phyloP scores from a whole-genome alignment of 1,284 basidiomycete species.

The Porogramme epimiltina region DNA sequence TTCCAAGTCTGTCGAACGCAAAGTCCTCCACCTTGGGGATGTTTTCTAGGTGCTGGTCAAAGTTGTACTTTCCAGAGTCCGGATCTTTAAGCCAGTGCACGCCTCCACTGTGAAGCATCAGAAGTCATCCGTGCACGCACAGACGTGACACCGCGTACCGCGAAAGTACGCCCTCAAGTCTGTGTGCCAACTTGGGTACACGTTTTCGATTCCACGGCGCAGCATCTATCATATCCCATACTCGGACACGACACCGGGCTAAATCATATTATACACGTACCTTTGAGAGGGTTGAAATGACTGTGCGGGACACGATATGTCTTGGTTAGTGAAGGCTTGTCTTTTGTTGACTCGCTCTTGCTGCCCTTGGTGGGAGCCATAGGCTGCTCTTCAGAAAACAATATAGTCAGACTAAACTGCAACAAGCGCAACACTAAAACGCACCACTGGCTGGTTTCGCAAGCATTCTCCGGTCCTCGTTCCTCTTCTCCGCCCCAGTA shows the following conservation, averaged over 20 bases:
- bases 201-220: conserved; percentile 43
- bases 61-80: conserved; percentile 87
- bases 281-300: conserved; percentile 9
- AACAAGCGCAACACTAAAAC: too few relatives aligned
- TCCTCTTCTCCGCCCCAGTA: too few relatives aligned
- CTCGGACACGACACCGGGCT: too few relatives aligned
- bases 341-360: too few relatives aligned
- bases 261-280: conserved; percentile 7
- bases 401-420: too few relatives aligned
- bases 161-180: conserved; percentile 83
- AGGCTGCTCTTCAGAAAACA: too few relatives aligned
- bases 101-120: conserved; percentile 63
- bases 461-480: too few relatives aligned
- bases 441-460: too few relatives aligned
- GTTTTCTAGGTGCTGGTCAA: conserved; percentile 65
- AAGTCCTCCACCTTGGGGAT: conserved; percentile 88
- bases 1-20: conserved; percentile 80
- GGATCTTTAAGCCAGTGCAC: conserved; percentile 91
- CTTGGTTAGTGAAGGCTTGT: too few relatives aligned
- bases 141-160: conserved; percentile 53
- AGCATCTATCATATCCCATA: too few relatives aligned
- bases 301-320: background rate
- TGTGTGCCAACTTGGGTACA: conserved; percentile 75
- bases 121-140: too few relatives aligned
- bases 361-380: too few relatives aligned